Conservation (phyloP, 768 basidiomycete genomes). For the Boletus pseudopeckii region DNA sequence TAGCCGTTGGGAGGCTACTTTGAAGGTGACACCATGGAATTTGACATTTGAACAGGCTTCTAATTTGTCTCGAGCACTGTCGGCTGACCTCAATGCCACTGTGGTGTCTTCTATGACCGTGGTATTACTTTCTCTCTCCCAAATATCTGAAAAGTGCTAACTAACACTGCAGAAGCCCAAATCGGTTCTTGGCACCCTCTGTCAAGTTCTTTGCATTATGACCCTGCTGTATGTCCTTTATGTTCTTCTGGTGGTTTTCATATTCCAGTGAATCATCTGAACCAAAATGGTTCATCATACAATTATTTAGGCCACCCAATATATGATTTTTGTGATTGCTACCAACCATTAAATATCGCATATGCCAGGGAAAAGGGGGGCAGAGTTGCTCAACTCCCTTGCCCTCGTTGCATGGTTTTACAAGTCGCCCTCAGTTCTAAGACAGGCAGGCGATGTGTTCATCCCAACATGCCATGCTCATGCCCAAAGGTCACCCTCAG, state of each 20-base stretch:
- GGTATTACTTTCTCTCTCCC: background rate
- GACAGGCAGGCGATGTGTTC: no score
- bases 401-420: no score
- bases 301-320: background rate
- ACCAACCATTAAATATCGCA: background rate
- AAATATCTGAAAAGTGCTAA: background rate
- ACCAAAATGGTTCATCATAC: background rate
- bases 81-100: background rate
- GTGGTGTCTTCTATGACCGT: background rate
- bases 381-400: background rate
- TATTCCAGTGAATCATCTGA: background rate
- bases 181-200: background rate
- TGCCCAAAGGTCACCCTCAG: background rate
- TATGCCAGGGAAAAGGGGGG: background rate
- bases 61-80: background rate
- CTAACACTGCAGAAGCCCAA: background rate
- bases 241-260: background rate
- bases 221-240: background rate
- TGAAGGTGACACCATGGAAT: background rate
- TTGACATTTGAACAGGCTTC: constrained; percentile 6
- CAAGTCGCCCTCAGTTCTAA: no score
- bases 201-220: background rate
- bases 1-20: constrained; percentile 1
- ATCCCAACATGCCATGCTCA: no score
- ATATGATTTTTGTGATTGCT: background rate